These are phyloP conservation scores for Boletus hoseneyae DNA, from an alignment of 1,284 basidiomycete genomes.

Conservation along the genomic window DNA sequence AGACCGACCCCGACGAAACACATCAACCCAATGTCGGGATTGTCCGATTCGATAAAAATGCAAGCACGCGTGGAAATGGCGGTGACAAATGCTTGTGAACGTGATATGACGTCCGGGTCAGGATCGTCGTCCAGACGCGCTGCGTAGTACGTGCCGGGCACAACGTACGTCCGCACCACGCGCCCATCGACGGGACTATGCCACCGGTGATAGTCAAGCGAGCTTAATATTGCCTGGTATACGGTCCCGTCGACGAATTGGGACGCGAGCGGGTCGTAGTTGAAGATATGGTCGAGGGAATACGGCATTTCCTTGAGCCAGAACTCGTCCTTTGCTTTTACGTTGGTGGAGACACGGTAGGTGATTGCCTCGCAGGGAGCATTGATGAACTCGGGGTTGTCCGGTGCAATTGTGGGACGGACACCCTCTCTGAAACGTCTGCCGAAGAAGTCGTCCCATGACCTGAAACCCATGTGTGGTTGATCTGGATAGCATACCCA, in stretches of 20 bases:
- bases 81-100: constrained; percentile 26
- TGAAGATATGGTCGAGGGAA: constrained; percentile 39
- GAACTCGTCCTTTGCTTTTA: constrained; percentile 38
- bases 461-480: constrained; percentile 33
- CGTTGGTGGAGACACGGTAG: constrained; percentile 37
- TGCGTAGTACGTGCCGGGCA: constrained; percentile 55
- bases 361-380: constrained; percentile 48
- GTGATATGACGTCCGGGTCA: constrained; percentile 23
- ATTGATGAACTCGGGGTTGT: constrained; percentile 39
- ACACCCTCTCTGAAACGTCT: constrained; percentile 37
- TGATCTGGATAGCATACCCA: constrained; percentile 12
- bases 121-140: constrained; percentile 29
- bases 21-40: constrained; percentile 42
- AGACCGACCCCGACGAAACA: constrained; percentile 27
- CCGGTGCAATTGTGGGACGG: constrained; percentile 36
- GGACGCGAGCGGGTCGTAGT: constrained; percentile 34
- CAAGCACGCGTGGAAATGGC: constrained; percentile 41
- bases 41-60: constrained; percentile 52
- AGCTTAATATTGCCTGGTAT: constrained; percentile 31
- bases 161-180: constrained; percentile 40
- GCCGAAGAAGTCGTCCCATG: constrained; percentile 58
- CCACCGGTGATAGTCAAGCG: constrained; percentile 56
- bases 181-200: constrained; percentile 51
- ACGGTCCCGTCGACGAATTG: constrained; percentile 38
- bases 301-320: constrained; percentile 51